phyloP scores from a whole-genome alignment of 495 filamentous ascomycete genomes.

The Cryomyces antarcticus region DNA sequence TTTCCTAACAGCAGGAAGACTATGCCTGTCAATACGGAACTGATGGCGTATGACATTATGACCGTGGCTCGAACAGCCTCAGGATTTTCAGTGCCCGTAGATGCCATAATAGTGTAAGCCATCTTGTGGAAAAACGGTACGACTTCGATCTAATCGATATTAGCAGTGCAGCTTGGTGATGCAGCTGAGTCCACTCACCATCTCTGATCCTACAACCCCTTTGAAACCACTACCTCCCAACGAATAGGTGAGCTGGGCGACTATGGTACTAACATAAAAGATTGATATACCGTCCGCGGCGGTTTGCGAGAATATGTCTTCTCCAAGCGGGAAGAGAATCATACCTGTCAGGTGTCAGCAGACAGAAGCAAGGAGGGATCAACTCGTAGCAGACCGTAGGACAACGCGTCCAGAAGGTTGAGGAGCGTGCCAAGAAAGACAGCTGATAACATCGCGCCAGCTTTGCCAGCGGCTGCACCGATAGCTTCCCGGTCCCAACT shows the following conservation, averaged over 20 bases:
- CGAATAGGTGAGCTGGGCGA: slow-evolving; percentile 86
- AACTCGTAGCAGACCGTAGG: slow-evolving; percentile 46
- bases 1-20: slow-evolving; percentile 82
- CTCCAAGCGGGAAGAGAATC: slow-evolving; percentile 85
- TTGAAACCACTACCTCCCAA: slow-evolving; percentile 67
- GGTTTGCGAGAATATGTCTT: slow-evolving; percentile 59
- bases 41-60: slow-evolving; percentile 74
- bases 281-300: slow-evolving; percentile 92
- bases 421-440: slow-evolving; percentile 75
- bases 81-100: slow-evolving; percentile 59
- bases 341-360: slow-evolving; percentile 32
- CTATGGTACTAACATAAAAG: slow-evolving; percentile 94
- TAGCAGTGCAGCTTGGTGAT: slow-evolving; percentile 1
- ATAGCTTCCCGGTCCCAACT: slow-evolving; percentile 47
- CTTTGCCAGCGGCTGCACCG: slow-evolving; percentile 43
- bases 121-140: slow-evolving; percentile 96
- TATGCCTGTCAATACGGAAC: slow-evolving; percentile 72
- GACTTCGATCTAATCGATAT: slow-evolving; percentile 53
- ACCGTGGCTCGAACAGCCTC: slow-evolving; percentile 80
- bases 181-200: slow-evolving; percentile 31
- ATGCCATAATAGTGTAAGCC: slow-evolving; percentile 67
- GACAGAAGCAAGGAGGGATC: neutral
- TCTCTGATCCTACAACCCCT: slow-evolving; percentile 87
- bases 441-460: slow-evolving; percentile 53
- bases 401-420: slow-evolving; percentile 84